Percentiles rank a stretch among this genome's conserved stretches.
Conservation (phyloP, 2,329 filamentous ascomycete genomes). For the Alternaria ethzedia region DNA sequence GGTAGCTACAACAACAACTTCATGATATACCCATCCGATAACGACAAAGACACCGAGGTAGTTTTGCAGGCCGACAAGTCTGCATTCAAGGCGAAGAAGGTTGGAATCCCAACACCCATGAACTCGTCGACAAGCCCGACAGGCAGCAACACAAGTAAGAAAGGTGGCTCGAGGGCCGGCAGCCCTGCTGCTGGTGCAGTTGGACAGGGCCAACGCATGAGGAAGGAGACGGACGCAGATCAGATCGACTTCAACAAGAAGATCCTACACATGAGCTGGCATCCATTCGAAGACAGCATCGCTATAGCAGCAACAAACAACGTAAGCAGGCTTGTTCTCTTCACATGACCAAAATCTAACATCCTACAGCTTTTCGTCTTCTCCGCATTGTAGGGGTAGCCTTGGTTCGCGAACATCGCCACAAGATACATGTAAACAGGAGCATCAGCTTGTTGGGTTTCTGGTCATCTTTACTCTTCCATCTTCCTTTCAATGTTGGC, state of each 20-base stretch:
- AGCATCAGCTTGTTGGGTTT: conserved; percentile 32
- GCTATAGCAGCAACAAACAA: conserved; percentile 99
- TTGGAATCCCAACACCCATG: conserved; percentile 96
- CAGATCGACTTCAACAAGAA: conserved; percentile 99
- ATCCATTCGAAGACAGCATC: conserved; percentile 99
- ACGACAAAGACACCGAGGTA: conserved; percentile 94
- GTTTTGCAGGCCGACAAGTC: conserved; percentile 98
- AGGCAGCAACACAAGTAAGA: conserved; percentile 74
- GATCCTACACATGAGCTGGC: conserved; percentile 99
- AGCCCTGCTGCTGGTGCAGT: conserved; percentile 77
- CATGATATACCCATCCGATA: conserved; percentile 99
- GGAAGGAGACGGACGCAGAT: conserved; percentile 98
- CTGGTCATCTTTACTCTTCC: conserved; percentile 38
- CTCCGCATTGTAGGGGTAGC: conserved; percentile 56
- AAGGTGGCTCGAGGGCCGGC: conserved; percentile 83
- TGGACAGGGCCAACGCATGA: conserved; percentile 89
- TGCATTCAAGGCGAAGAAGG: conserved; percentile 99
- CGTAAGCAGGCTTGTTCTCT: conserved; percentile 64
- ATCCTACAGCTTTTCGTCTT: conserved; percentile 61
- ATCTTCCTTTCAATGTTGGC: conserved; percentile 38
- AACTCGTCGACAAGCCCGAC: conserved; percentile 79
- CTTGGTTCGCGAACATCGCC: conserved; percentile 30
- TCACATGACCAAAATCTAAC: conserved; percentile 5
- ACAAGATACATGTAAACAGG: conserved; percentile 36
- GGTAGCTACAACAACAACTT: conserved; percentile 99